Evolutionary conservation across 805 yeast species (phyloP).

Genomic region (Ogataea nakhonphanomensis): DNA sequence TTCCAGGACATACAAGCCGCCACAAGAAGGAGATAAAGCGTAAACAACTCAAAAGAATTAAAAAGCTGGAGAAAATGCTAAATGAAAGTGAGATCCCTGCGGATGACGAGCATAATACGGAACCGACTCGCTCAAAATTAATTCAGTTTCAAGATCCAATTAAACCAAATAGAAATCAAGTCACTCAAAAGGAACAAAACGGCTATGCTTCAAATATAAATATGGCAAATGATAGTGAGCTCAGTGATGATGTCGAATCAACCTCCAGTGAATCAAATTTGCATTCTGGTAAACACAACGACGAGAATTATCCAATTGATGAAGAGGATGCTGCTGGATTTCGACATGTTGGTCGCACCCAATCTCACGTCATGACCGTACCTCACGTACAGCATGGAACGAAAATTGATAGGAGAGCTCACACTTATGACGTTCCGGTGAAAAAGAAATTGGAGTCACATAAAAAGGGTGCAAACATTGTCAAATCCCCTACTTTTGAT

Average conservation of each 20-base stretch:
- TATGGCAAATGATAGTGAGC: conserved; percentile 18
- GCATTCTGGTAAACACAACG: conserved; percentile 7
- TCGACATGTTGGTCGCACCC: conserved; percentile 20
- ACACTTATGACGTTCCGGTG: conserved; percentile 41
- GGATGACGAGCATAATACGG: conserved; percentile 4
- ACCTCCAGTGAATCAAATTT: conserved; percentile 1
- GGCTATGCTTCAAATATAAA: conserved; percentile 1
- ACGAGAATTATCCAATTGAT: conserved; percentile 16
- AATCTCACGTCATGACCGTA: conserved; percentile 32
- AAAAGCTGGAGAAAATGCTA: conserved; percentile 12
- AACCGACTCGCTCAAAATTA: conserved; percentile 3
- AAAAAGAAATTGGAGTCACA: conserved; percentile 4
- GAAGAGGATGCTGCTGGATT: conserved; percentile 9
- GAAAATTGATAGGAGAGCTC: conserved; percentile 42
- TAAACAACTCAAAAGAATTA: conserved; percentile 20
- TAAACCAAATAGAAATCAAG: background rate
- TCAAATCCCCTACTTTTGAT: conserved; percentile 50
- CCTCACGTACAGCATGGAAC: conserved; percentile 20
- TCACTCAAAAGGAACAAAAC: background rate
- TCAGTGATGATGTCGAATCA: conserved; percentile 25
- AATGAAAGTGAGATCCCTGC: background rate
- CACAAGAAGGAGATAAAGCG: conserved; percentile 20
- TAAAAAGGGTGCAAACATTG: conserved; percentile 13
- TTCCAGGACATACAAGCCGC: conserved; percentile 23
- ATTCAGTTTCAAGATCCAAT: conserved; percentile 23